These are phyloP conservation scores for Tubosaeta brunneosetosa DNA, from an alignment of 768 basidiomycete genomes.

Conservation along the genomic window DNA sequence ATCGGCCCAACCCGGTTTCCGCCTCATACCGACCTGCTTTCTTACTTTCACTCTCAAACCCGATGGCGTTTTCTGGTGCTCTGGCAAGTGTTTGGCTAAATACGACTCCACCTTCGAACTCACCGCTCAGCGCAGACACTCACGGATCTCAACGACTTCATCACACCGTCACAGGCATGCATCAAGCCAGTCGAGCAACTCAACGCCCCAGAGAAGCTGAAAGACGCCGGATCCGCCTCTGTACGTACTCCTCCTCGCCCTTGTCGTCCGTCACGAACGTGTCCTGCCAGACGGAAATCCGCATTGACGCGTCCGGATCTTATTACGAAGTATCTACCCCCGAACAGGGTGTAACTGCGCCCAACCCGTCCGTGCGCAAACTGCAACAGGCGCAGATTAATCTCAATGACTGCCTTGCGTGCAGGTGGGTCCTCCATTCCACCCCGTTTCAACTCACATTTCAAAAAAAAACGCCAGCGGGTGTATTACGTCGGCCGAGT, in stretches of 20 bases:
- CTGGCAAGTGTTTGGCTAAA: slow-evolving; percentile 44
- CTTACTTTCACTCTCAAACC: background rate
- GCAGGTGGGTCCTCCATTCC: slow-evolving; percentile 61
- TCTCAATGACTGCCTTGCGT: slow-evolving; percentile 95
- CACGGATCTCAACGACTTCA: slow-evolving; percentile 95
- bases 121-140: slow-evolving; percentile 53
- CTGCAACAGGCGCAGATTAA: slow-evolving; percentile 93
- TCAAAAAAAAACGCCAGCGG: slow-evolving; percentile 56
- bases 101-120: slow-evolving; percentile 1
- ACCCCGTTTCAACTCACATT: slow-evolving; percentile 7
- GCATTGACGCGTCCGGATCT: slow-evolving; percentile 74
- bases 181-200: slow-evolving; percentile 85
- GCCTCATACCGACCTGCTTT: background rate
- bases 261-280: background rate
- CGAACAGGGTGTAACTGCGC: slow-evolving; percentile 10
- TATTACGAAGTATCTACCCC: slow-evolving; percentile 77
- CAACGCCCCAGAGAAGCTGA: slow-evolving; percentile 37
- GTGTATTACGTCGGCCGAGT: slow-evolving; percentile 98
- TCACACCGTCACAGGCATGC: slow-evolving; percentile 93
- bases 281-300: slow-evolving; percentile 75
- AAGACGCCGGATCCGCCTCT: slow-evolving; percentile 39
- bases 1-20: background rate
- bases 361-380: slow-evolving; percentile 43
- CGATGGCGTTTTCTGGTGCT: slow-evolving; percentile 85
- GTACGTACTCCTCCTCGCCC: slow-evolving; percentile 27